phyloP scores from a whole-genome alignment of 2,329 filamentous ascomycete genomes.

The Sclerotinia minor region DNA sequence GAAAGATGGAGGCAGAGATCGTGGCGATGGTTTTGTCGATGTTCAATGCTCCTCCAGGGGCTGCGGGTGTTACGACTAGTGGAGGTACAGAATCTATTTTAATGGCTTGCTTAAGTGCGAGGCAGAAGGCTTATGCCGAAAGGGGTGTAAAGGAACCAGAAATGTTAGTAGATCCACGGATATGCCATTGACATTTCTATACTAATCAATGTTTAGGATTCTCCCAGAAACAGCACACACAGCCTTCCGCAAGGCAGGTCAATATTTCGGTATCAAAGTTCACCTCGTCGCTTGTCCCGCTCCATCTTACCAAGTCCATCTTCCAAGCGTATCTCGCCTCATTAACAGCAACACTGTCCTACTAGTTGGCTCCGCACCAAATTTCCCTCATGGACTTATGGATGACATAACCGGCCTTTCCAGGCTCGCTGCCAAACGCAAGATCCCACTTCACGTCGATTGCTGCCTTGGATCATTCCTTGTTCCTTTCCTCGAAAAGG shows the following conservation, averaged over 20 bases:
- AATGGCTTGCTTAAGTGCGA: conserved; percentile 88
- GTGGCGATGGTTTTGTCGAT: conserved; percentile 91
- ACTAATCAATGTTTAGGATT: conserved; percentile 60
- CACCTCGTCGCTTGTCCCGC: conserved; percentile 86
- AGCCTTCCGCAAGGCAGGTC: conserved; percentile 90
- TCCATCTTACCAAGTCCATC: conserved; percentile 80
- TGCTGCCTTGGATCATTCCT: conserved; percentile 97
- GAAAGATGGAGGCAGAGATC: conserved; percentile 99
- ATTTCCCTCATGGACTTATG: conserved; percentile 97
- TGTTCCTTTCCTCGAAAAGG: conserved; percentile 84
- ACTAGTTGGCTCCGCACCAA: conserved; percentile 91
- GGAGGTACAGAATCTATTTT: conserved; percentile 96
- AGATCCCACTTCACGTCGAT: conserved; percentile 89
- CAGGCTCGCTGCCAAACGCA: conserved; percentile 74
- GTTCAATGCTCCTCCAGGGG: conserved; percentile 85
- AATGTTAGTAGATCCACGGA: conserved; percentile 61
- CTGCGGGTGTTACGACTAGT: conserved; percentile 84
- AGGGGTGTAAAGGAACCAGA: conserved; percentile 88
- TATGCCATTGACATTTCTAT: conserved; percentile 26
- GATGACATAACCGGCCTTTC: conserved; percentile 89
- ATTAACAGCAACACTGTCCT: conserved; percentile 94
- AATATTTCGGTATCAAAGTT: conserved; percentile 96
- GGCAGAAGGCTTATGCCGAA: conserved; percentile 85
- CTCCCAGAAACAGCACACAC: conserved; percentile 93
- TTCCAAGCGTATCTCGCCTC: conserved; percentile 74